Base-by-base conservation (phyloP, 1,284 basidiomycete species). In the Flammula alnicola region DNA sequence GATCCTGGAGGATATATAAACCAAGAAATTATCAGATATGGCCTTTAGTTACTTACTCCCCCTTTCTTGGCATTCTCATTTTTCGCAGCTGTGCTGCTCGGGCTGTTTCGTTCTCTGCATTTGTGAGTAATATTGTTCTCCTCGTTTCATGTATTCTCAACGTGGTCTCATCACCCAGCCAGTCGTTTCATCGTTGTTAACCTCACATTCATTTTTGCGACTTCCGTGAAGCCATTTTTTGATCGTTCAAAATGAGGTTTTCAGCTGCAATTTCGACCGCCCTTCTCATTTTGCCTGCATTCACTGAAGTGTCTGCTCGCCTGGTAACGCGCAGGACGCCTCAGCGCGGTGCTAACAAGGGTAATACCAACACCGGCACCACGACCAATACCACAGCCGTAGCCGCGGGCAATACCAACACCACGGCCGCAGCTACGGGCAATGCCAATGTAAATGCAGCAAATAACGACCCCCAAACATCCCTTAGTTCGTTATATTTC, bases 231-330 rank as follows among this genome's bases (percentile, higher is more conserved):
- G 67, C 66, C 55, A 65, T 63, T 63, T 60, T 66, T 37, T 19
- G 20, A 31, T 67, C 66, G 59, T 67, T 73, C 66, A 69, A 56
- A 62, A 83, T 84, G 81, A 80, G 77, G 71, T 74, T 80, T 68
- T 70, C 75, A 26, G 62, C 65, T 54, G 65, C 70, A 38, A 54
- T 78, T 52, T 67, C 76, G 29, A 58, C 73, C 44, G 58, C 77
- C 53, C 55, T 78, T 51, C 59, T 76, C 52, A 43, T 77, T 55
- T 62, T 79, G 43, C 73, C 80, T 33, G 58, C 76, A 45, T 50
- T 81, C 50, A 66, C 69, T n/a, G 64, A 66, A 39, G 75, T 66
- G 36, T 58, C 65, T 35, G 79, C 75, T 48, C 55, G 44, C 27
- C 39, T 69, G 29, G 41, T 63, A 39, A 56, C 66, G 42, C 71